phyloP scores from a whole-genome alignment of 805 yeast species.

The Starmerella geochares region DNA sequence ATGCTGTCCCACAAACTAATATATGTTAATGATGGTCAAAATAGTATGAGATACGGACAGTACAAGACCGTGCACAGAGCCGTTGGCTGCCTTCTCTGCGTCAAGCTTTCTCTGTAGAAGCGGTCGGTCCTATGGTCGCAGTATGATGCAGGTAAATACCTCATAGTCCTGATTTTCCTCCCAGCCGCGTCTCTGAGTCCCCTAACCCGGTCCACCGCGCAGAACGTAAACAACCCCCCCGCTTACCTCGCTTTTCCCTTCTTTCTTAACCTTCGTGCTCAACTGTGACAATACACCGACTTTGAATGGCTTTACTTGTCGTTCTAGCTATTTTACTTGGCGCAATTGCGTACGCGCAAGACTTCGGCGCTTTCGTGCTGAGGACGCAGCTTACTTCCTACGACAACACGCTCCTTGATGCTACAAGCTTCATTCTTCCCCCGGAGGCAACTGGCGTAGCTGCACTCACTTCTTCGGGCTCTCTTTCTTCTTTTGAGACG shows the following conservation, averaged over 20 bases:
- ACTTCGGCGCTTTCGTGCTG: conserved; percentile 13
- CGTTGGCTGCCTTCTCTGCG: no score
- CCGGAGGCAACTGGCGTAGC: neutral
- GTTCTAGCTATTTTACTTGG: neutral
- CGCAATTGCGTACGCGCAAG: conserved; percentile 2
- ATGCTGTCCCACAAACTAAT: neutral
- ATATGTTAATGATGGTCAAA: neutral
- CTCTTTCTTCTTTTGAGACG: no score
- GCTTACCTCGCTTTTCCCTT: neutral
- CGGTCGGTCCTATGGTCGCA: no score
- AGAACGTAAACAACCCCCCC: conserved; percentile 3
- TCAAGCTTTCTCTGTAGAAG: no score
- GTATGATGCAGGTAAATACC: no score
- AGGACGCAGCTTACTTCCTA: conserved; percentile 15
- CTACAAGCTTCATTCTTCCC: conserved; percentile 8
- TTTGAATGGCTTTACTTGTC: neutral
- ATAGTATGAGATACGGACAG: neutral
- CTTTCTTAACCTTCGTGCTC: neutral
- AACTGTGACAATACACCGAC: neutral
- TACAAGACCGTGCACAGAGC: no score
- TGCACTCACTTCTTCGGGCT: neutral
- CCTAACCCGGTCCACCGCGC: conserved; percentile 5
- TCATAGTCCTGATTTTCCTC: no score
- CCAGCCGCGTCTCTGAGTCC: neutral
- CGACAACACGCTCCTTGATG: conserved; percentile 14